A percentile compares a stretch with the other conserved stretches of the same genome.
These are phyloP conservation scores for Saccharomycopsis javanensis DNA, from an alignment of 805 yeast genomes.

Conservation along the genomic window DNA sequence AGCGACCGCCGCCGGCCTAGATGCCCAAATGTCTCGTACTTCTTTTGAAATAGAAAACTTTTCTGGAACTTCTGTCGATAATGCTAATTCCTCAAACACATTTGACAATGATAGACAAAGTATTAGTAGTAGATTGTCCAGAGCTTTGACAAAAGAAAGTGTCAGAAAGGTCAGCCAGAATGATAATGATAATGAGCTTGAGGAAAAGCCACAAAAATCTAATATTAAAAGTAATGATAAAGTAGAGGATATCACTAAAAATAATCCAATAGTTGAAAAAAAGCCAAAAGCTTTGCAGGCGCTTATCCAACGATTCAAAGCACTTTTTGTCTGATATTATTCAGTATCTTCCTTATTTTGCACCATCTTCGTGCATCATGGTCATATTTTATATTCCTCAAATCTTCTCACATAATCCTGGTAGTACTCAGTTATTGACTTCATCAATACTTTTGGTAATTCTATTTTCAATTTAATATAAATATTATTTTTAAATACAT, in stretches of 20 bases:
- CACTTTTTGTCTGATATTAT: background rate
- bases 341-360: background rate
- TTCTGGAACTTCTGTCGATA: background rate
- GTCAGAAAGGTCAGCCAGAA: background rate
- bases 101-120: background rate
- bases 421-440: no score
- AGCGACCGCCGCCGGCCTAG: background rate
- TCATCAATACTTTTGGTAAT: no score
- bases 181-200: no score
- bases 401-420: no score
- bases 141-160: background rate
- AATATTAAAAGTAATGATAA: background rate
- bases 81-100: background rate
- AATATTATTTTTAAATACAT: no score
- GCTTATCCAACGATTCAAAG: background rate
- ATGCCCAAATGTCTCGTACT: background rate
- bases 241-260: no score
- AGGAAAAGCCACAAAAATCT: no score
- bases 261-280: background rate
- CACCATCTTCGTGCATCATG: background rate
- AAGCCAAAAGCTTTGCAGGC: background rate
- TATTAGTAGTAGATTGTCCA: background rate
- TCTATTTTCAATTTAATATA: no score
- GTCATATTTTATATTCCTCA: background rate
- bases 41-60: background rate